Evolutionary conservation across 345 rosid species (phyloP).

Genomic region (Pugionium cornutum): DNA sequence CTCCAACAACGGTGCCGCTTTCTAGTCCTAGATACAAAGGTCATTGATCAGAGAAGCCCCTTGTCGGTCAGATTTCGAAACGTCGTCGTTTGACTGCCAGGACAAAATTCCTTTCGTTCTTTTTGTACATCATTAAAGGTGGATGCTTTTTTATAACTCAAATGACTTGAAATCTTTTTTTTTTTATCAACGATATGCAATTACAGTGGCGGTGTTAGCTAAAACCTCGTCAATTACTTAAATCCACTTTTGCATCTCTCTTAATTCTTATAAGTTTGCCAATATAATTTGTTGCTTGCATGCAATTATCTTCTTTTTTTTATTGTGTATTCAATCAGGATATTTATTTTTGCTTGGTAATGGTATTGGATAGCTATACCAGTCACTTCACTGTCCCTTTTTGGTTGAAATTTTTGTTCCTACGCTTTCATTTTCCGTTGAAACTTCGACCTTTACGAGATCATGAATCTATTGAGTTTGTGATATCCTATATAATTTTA

Average conservation of each 20-base stretch:
- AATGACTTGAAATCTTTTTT: slow-evolving; percentile 21
- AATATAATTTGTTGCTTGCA: neutral
- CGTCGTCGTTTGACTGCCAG: slow-evolving; percentile 28
- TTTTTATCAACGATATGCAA: too few relatives aligned
- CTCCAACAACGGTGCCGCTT: slow-evolving; percentile 75
- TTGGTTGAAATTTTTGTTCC: slow-evolving; percentile 15
- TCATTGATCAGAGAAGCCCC: slow-evolving; percentile 39
- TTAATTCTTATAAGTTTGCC: neutral
- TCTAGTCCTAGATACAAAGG: slow-evolving; percentile 71
- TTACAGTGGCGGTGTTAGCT: too few relatives aligned
- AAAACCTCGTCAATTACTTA: too few relatives aligned
- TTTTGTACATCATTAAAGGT: slow-evolving; percentile 44
- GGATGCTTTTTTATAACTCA: slow-evolving; percentile 15
- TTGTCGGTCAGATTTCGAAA: slow-evolving; percentile 22
- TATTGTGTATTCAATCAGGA: neutral
- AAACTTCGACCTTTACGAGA: slow-evolving; percentile 24
- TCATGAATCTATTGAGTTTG: neutral
- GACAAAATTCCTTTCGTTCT: slow-evolving; percentile 39
- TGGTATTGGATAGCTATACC: slow-evolving; percentile 18
- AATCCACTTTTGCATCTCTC: slow-evolving; percentile 30
- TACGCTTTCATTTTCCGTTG: slow-evolving; percentile 31
- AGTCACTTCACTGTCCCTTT: slow-evolving; percentile 28
- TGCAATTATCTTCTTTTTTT: neutral
- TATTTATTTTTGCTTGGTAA: neutral
- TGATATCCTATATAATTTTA: neutral